phyloP scores from a whole-genome alignment of 2,329 filamentous ascomycete genomes.

The Alternaria burnsii region DNA sequence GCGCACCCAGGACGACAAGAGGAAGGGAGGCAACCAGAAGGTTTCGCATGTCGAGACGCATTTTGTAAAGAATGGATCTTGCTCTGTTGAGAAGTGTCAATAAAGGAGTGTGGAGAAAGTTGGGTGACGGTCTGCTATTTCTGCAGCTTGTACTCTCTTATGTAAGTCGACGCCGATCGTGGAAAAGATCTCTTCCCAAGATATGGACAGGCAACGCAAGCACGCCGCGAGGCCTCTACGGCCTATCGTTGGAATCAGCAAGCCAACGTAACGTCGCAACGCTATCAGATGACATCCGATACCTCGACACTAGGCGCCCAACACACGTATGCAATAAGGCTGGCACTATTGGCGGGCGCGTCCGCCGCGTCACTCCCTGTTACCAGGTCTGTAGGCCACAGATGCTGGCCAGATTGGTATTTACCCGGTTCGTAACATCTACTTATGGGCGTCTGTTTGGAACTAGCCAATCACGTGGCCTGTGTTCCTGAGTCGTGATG shows the following conservation, averaged over 20 bases:
- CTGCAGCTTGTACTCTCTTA: not conserved
- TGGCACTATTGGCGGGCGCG: not conserved
- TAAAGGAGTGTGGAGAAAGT: not conserved
- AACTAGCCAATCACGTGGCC: not conserved
- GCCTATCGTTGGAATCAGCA: not conserved
- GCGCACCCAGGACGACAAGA: slow-evolving; percentile 1
- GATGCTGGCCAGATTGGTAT: not conserved
- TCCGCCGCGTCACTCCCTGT: not conserved
- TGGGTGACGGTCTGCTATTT: not conserved
- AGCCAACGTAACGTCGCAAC: not conserved
- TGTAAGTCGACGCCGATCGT: not conserved
- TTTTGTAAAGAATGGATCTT: not conserved
- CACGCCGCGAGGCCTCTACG: not conserved
- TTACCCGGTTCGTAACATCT: not conserved
- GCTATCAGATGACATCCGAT: not conserved
- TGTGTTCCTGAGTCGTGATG: not conserved
- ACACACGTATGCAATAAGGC: not conserved
- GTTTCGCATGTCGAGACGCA: not conserved
- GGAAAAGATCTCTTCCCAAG: not conserved
- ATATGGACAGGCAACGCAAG: not conserved
- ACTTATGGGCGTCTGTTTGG: not conserved
- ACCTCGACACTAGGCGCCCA: not conserved
- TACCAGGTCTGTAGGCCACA: not conserved
- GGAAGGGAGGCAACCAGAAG: not conserved
- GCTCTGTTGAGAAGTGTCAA: not conserved